phyloP scores from a whole-genome alignment of 495 filamentous ascomycete species.

The Aspergillus bridgeri region DNA sequence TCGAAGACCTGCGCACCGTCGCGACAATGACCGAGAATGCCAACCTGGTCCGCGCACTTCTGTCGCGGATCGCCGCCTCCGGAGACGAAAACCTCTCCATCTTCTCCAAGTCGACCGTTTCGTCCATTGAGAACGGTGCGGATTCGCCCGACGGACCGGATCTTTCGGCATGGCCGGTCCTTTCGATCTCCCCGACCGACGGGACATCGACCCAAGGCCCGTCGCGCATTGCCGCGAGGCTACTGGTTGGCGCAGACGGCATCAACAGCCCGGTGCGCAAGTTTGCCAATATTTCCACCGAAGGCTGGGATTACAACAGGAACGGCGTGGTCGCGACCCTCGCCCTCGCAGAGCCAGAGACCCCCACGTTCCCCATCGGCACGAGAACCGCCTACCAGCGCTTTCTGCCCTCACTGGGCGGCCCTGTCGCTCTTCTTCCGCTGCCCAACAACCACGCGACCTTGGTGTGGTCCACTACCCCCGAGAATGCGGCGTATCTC shows the following conservation, averaged over 20 bases:
- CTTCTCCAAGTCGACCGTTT: slow-evolving; percentile 72
- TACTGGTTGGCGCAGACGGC: slow-evolving; percentile 91
- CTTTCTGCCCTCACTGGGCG: slow-evolving; percentile 77
- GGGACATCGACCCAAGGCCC: slow-evolving; percentile 24
- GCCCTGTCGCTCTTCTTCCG: slow-evolving; percentile 86
- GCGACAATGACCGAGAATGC: slow-evolving; percentile 96
- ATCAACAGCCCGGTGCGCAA: slow-evolving; percentile 89
- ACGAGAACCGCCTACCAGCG: slow-evolving; percentile 84
- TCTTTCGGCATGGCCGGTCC: slow-evolving; percentile 80
- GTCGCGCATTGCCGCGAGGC: slow-evolving; percentile 64
- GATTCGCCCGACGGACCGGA: slow-evolving; percentile 63
- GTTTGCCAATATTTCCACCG: slow-evolving; percentile 79
- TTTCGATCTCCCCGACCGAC: slow-evolving; percentile 55
- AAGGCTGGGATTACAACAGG: slow-evolving; percentile 90
- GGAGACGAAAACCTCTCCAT: slow-evolving; percentile 58
- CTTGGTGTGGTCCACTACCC: slow-evolving; percentile 90
- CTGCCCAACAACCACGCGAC: slow-evolving; percentile 78
- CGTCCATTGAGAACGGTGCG: slow-evolving; percentile 70
- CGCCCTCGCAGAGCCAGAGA: slow-evolving; percentile 53
- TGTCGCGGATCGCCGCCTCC: slow-evolving; percentile 65
- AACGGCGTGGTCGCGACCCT: slow-evolving; percentile 91
- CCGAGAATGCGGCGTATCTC: slow-evolving; percentile 70
- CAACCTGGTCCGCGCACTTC: slow-evolving; percentile 75
- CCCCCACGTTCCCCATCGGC: slow-evolving; percentile 28
- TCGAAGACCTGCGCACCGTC: slow-evolving; percentile 57